Evolutionary conservation across 106 monocot species (phyloP).

Genomic region (Allium fistulosum): DNA sequence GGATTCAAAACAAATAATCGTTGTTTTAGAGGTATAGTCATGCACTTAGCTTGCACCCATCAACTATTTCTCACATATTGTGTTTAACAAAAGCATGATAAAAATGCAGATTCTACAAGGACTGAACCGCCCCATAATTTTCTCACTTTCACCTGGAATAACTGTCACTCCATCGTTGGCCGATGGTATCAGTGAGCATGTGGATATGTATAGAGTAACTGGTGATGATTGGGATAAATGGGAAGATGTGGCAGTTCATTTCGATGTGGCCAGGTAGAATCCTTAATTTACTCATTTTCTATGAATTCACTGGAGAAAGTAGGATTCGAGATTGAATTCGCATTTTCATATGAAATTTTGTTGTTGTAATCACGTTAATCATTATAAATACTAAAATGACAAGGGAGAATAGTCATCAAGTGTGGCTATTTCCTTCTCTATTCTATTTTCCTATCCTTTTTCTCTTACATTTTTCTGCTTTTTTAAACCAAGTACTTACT

Average conservation of each 20-base stretch:
- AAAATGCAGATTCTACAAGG: constrained; percentile 48
- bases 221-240: constrained; percentile 94
- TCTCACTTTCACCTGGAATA: constrained; percentile 83
- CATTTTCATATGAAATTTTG: no score
- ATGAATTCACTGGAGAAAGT: no score
- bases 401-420: no score
- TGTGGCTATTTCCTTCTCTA: no score
- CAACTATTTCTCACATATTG: not conserved
- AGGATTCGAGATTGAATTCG: no score
- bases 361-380: no score
- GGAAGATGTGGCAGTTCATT: constrained; percentile 70
- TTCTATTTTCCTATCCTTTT: not conserved
- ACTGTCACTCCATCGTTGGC: constrained; percentile 55
- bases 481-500: not conserved
- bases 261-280: constrained; percentile 68
- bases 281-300: not conserved
- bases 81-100: not conserved
- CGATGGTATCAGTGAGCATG: constrained; percentile 33
- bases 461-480: not conserved
- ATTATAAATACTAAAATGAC: no score
- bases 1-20: constrained; percentile 59
- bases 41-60: not conserved
- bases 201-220: constrained; percentile 92
- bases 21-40: constrained; percentile 59
- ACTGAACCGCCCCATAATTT: constrained; percentile 55